Evolutionary conservation across 2,329 filamentous ascomycete genomes (phyloP).

Genomic region (Verticillium tricorpus): DNA sequence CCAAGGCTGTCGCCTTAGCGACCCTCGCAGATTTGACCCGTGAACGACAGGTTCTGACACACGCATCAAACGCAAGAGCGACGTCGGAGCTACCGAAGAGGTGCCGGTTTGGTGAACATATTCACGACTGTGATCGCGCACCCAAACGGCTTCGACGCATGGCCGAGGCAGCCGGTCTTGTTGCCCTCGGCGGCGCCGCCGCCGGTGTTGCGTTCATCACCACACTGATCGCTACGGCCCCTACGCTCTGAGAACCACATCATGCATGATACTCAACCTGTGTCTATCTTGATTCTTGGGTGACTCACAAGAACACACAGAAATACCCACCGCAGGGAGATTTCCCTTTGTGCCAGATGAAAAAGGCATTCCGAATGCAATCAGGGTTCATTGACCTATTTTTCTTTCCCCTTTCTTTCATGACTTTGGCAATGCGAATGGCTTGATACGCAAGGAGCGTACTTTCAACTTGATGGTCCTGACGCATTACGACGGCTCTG

Average conservation of each 20-base stretch:
- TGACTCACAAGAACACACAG: background rate
- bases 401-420: background rate
- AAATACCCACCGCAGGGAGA: background rate
- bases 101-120: background rate
- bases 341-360: background rate
- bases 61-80: background rate
- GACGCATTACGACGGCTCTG: background rate
- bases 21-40: background rate
- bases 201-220: slow-evolving; percentile 29
- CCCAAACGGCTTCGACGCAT: slow-evolving; percentile 23
- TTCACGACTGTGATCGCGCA: slow-evolving; percentile 5
- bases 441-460: background rate
- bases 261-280: background rate
- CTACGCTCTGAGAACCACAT: slow-evolving; percentile 17
- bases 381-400: background rate
- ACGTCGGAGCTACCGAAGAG: background rate
- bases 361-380: background rate
- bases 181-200: slow-evolving; percentile 29
- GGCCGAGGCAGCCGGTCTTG: slow-evolving; percentile 28
- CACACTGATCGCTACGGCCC: slow-evolving; percentile 33
- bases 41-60: background rate
- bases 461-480: background rate
- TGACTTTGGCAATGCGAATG: background rate
- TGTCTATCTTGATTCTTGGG: background rate
- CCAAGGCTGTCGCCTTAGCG: background rate